Evolutionary conservation across 176 grass and related monocot species (phyloP), one percentile per base, ranked within the genome.

Genomic region (Pontederia crassipes): DNA sequence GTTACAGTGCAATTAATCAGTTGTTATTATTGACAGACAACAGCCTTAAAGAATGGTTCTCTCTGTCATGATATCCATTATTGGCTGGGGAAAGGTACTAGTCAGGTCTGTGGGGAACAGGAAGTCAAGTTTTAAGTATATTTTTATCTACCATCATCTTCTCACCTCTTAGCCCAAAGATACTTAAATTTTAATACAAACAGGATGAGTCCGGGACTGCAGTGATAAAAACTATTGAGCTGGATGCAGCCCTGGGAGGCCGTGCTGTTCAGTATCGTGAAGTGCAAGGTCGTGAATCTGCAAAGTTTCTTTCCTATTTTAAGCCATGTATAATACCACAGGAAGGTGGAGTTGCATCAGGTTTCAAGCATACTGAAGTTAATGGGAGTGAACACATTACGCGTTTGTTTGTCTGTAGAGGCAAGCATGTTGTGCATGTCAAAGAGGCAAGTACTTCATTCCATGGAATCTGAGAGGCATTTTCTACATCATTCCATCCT

Each of bases 231-330:
- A 72, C 77, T 46, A 40, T 95, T 12, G 90, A 95, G 74, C 72
- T 95, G 58, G 90, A 89, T 67, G 80, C 67, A 26, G 77, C 58
- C 9, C 68, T 95, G 64, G 90, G 90, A 64, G 89, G 82, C 32
- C 71, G 79, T 70, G 65, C 90, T 11, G 77, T 89, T 29, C 90
- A 95, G 65, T 89, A 79, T 71, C 79, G 80, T 74, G 90, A 95
- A 46, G 66, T 67, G 7, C 90, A 95, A 62, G 90, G 90, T 0
- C 78, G 77, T 28, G 90, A 95, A 72, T 83, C 90, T 0, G 83
- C 81, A 56, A 89, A 86, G 55, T 86, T 95, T 71, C 83, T 95
- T 62, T 95, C 90, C 61, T 89, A 95, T 72, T 95, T 95, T 76
- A 95, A 66, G 58, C 90, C 90, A 24, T 95, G 90, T 48, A 58